These are phyloP conservation scores for Sporothrix schenckii DNA, from an alignment of 2,329 filamentous ascomycete genomes.

Conservation along the genomic window DNA sequence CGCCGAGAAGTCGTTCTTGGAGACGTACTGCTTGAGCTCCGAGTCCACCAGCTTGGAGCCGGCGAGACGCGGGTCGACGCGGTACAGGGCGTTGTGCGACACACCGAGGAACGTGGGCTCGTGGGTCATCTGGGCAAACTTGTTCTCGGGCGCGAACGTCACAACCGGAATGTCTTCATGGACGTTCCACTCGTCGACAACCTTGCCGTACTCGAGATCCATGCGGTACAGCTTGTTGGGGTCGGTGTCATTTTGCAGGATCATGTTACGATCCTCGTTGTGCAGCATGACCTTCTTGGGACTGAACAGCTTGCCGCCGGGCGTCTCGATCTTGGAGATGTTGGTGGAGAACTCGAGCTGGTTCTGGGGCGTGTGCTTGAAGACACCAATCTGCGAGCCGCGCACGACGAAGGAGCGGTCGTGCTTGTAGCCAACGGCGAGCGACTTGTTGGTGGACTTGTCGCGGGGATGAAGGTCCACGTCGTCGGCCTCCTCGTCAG, in stretches of 20 bases:
- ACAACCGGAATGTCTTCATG: conserved; percentile 94
- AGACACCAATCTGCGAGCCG: conserved; percentile 97
- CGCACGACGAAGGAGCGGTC: conserved; percentile 96
- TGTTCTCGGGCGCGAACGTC: conserved; percentile 92
- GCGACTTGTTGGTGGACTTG: conserved; percentile 83
- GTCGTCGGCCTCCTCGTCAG: conserved; percentile 73
- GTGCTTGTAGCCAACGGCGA: conserved; percentile 95
- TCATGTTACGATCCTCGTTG: conserved; percentile 84
- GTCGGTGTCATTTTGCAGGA: conserved; percentile 79
- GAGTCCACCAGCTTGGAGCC: conserved; percentile 92
- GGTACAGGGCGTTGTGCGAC: conserved; percentile 89
- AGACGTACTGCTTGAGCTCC: conserved; percentile 91
- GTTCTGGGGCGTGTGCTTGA: conserved; percentile 93
- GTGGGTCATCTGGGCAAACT: conserved; percentile 95
- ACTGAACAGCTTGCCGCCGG: conserved; percentile 82
- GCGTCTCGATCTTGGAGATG: conserved; percentile 92
- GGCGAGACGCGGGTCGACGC: conserved; percentile 85
- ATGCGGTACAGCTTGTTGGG: conserved; percentile 93
- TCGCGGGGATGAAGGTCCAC: conserved; percentile 70
- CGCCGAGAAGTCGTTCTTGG: conserved; percentile 96
- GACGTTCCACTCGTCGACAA: conserved; percentile 98
- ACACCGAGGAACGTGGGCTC: conserved; percentile 95
- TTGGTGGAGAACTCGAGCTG: conserved; percentile 94
- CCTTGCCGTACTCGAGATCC: conserved; percentile 97
- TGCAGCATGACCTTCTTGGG: conserved; percentile 98